Conservation (phyloP, 495 filamentous ascomycete genomes). For the Corynascus novoguineensis region DNA sequence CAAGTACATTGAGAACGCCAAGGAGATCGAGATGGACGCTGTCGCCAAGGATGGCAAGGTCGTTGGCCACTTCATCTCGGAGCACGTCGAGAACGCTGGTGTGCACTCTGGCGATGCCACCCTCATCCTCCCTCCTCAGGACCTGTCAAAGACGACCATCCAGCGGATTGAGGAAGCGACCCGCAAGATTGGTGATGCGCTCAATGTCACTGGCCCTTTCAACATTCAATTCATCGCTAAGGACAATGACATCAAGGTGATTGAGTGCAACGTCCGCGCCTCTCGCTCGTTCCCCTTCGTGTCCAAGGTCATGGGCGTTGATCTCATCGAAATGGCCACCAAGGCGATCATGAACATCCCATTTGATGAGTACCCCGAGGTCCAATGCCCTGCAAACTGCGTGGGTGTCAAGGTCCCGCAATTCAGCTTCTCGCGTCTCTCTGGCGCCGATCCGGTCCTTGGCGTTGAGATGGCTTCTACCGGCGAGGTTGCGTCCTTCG, state of each 20-base stretch:
- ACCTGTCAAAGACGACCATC: constrained; percentile 84
- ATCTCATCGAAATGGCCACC: constrained; percentile 97
- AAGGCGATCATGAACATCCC: constrained; percentile 90
- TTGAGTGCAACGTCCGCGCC: constrained; percentile 96
- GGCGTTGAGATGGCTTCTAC: constrained; percentile 99
- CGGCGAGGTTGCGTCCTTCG: constrained; percentile 95
- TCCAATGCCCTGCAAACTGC: constrained; percentile 68
- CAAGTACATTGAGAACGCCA: constrained; percentile 94
- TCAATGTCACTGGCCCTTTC: constrained; percentile 94
- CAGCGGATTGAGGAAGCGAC: constrained; percentile 90
- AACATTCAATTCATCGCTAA: constrained; percentile 99
- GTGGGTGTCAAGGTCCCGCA: constrained; percentile 98
- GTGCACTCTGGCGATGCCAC: constrained; percentile 96
- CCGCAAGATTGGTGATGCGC: constrained; percentile 85
- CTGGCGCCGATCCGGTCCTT: constrained; percentile 91
- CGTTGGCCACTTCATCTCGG: constrained; percentile 87
- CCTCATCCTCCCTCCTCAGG: constrained; percentile 88
- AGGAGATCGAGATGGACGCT: constrained; percentile 97
- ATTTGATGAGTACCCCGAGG: constrained; percentile 72
- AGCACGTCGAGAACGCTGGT: constrained; percentile 94
- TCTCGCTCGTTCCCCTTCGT: constrained; percentile 97
- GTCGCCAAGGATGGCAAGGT: constrained; percentile 84
- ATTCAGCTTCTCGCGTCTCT: constrained; percentile 96
- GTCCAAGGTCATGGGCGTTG: constrained; percentile 97
- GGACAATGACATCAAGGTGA: constrained; percentile 99